Evolutionary conservation across 1,284 basidiomycete genomes (phyloP).

Genomic region (Omphalotus olearius): DNA sequence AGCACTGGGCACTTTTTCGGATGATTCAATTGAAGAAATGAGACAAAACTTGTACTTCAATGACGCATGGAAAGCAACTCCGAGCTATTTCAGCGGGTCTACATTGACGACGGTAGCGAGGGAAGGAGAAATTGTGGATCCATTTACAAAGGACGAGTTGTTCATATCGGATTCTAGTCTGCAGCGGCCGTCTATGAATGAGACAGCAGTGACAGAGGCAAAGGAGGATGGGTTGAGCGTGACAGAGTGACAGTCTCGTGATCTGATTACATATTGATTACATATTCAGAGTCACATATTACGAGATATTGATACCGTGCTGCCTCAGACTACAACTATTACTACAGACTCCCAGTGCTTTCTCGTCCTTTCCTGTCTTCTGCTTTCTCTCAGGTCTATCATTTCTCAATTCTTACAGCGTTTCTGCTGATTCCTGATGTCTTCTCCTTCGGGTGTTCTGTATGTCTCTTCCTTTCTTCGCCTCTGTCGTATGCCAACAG

Average conservation of each 20-base stretch:
- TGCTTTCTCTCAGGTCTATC: neutral
- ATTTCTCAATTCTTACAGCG: neutral
- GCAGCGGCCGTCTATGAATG: no score
- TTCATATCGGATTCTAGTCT: no score
- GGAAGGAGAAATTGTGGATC: slow-evolving; percentile 20
- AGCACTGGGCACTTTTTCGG: neutral
- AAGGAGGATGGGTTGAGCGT: no score
- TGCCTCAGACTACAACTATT: no score
- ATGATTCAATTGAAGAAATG: neutral
- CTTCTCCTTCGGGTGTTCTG: slow-evolving; percentile 27
- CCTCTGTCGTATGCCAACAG: slow-evolving; percentile 9
- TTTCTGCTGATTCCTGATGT: slow-evolving; percentile 4
- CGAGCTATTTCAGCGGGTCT: neutral
- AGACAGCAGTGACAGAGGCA: no score
- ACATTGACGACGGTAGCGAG: neutral
- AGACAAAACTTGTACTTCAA: neutral
- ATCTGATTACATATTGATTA: no score
- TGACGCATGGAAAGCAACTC: slow-evolving; percentile 1
- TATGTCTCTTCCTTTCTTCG: slow-evolving; percentile 20
- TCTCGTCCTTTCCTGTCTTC: neutral
- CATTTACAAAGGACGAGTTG: no score
- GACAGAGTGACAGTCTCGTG: no score
- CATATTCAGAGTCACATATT: no score
- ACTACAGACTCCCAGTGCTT: neutral
- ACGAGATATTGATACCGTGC: no score